Conservation (phyloP, 768 basidiomycete genomes). For the Tricholoma flavovirens region DNA sequence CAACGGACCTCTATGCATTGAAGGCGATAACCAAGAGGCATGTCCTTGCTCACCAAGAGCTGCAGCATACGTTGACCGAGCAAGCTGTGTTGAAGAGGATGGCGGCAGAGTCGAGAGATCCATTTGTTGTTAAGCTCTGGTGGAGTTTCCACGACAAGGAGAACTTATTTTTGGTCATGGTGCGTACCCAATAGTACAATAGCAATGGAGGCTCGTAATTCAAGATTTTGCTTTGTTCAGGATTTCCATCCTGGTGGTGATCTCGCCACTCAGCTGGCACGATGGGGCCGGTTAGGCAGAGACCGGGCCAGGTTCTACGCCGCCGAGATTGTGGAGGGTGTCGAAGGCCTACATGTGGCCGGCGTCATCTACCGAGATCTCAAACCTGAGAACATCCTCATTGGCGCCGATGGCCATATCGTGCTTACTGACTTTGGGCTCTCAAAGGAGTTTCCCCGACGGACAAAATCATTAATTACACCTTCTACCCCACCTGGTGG, state of each 20-base stretch:
- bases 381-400: slow-evolving; percentile 95
- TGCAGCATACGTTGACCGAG: slow-evolving; percentile 94
- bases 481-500: slow-evolving; percentile 54
- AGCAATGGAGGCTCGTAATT: not conserved
- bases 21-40: slow-evolving; percentile 98
- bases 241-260: slow-evolving; percentile 97
- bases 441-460: slow-evolving; percentile 83
- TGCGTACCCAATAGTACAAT: slow-evolving; percentile 24
- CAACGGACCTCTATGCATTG: slow-evolving; percentile 76
- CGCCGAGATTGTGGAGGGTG: slow-evolving; percentile 94
- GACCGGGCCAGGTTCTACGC: slow-evolving; percentile 96
- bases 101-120: slow-evolving; percentile 83
- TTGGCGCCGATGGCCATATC: slow-evolving; percentile 91
- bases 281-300: slow-evolving; percentile 90
- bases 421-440: slow-evolving; percentile 96
- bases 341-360: slow-evolving; percentile 88
- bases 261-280: slow-evolving; percentile 92
- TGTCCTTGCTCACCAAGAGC: slow-evolving; percentile 93
- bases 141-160: slow-evolving; percentile 99
- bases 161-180: slow-evolving; percentile 95
- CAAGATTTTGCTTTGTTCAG: slow-evolving; percentile 25
- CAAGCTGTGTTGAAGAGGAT: slow-evolving; percentile 93
- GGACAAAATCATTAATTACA: slow-evolving; percentile 36
- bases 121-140: slow-evolving; percentile 94
- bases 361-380: slow-evolving; percentile 98